These are phyloP conservation scores for Russula ochroleuca DNA, from an alignment of 768 basidiomycete species.

Conservation along the genomic window DNA sequence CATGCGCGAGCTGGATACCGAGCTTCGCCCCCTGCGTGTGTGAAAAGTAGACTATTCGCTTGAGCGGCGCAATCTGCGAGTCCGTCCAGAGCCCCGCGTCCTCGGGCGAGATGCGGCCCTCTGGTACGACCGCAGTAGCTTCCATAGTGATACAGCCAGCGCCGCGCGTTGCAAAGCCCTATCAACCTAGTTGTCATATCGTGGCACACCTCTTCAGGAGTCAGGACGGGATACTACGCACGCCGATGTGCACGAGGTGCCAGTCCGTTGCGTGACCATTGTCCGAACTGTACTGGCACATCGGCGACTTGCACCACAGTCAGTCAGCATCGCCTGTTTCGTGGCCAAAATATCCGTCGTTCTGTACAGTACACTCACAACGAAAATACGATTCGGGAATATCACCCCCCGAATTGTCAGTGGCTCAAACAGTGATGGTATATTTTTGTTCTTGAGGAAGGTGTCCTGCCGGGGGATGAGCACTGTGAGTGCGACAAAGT, in stretches of 20 bases:
- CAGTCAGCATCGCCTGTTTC: neutral
- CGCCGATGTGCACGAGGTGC: conserved; percentile 78
- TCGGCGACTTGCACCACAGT: conserved; percentile 67
- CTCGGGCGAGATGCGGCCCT: conserved; percentile 73
- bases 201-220: too few species aligned
- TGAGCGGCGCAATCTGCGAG: conserved; percentile 65
- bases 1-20: conserved; percentile 78
- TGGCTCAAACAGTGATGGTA: conserved; percentile 62
- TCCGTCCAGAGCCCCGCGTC: conserved; percentile 78
- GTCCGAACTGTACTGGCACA: conserved; percentile 79
- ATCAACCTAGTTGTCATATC: neutral
- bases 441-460: conserved; percentile 46
- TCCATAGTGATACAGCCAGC: conserved; percentile 68
- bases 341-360: neutral
- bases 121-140: conserved; percentile 67
- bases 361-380: conserved; percentile 41
- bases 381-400: conserved; percentile 76
- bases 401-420: conserved; percentile 54
- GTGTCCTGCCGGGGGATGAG: conserved; percentile 30
- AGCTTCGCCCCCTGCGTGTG: conserved; percentile 67
- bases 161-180: conserved; percentile 68
- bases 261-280: conserved; percentile 76
- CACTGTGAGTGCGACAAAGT: conserved; percentile 18
- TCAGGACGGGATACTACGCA: conserved; percentile 30
- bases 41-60: conserved; percentile 67